phyloP scores from a whole-genome alignment of 1,284 basidiomycete genomes.

The Cystobasidium slooffiae region DNA sequence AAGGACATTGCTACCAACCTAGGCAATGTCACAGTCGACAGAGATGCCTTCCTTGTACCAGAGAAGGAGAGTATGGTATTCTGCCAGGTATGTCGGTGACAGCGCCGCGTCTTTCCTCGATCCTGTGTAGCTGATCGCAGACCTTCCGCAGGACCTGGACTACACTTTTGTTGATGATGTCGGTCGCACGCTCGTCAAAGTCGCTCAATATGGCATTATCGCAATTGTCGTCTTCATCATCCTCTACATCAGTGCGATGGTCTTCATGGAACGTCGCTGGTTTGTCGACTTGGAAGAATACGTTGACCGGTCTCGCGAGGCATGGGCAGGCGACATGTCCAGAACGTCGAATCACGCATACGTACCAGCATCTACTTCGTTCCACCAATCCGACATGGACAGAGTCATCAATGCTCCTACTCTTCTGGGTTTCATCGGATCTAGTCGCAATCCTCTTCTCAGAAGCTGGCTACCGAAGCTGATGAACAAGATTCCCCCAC shows the following conservation, averaged over 20 bases:
- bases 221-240: slow-evolving; percentile 65
- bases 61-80: slow-evolving; percentile 65
- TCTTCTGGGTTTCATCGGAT: slow-evolving; percentile 71
- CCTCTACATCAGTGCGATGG: slow-evolving; percentile 56
- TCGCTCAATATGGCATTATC: slow-evolving; percentile 74
- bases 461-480: slow-evolving; percentile 65
- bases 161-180: slow-evolving; percentile 82
- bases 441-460: slow-evolving; percentile 65
- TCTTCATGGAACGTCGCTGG: slow-evolving; percentile 57
- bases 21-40: slow-evolving; percentile 51
- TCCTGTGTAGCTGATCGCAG: slow-evolving; percentile 62
- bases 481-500: slow-evolving; percentile 58
- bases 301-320: slow-evolving; percentile 70
- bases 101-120: neutral
- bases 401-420: slow-evolving; percentile 72
- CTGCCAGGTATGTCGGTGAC: slow-evolving; percentile 38
- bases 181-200: slow-evolving; percentile 71
- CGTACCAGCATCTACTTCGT: slow-evolving; percentile 53
- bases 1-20: slow-evolving; percentile 85
- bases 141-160: slow-evolving; percentile 65
- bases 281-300: slow-evolving; percentile 58
- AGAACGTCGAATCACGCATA: slow-evolving; percentile 48
- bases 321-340: slow-evolving; percentile 69
- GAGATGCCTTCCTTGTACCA: slow-evolving; percentile 72
- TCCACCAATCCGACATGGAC: slow-evolving; percentile 60